Evolutionary conservation across 768 basidiomycete species (phyloP).

Genomic region (Antrodiella citrinella): DNA sequence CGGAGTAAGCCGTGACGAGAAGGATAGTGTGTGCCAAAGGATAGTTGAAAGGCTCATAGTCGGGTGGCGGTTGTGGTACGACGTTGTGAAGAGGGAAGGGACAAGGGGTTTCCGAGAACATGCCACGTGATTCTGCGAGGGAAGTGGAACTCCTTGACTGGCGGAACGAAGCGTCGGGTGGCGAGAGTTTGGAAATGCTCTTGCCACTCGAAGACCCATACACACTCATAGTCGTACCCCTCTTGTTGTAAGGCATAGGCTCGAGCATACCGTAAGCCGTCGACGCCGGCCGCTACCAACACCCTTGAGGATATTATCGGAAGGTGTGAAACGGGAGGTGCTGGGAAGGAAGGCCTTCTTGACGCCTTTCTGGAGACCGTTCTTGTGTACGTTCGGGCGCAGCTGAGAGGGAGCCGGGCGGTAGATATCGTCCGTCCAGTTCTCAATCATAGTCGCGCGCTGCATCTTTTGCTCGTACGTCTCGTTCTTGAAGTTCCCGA

Average conservation of each 20-base stretch:
- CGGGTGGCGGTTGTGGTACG: conserved; percentile 84
- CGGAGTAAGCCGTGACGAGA: conserved; percentile 97
- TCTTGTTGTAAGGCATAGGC: conserved; percentile 52
- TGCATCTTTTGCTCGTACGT: conserved; percentile 89
- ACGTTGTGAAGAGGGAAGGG: conserved; percentile 91
- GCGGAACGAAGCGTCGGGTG: conserved; percentile 64
- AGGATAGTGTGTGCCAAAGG: conserved; percentile 91
- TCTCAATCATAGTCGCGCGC: conserved; percentile 85
- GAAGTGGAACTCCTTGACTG: conserved; percentile 81
- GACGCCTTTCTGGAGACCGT: conserved; percentile 47
- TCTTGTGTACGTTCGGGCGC: conserved; percentile 81
- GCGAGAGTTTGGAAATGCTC: conserved; percentile 45
- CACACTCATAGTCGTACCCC: conserved; percentile 32
- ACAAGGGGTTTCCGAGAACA: conserved; percentile 63
- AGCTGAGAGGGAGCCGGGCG: conserved; percentile 85
- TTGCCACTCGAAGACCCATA: conserved; percentile 25
- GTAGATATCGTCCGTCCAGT: conserved; percentile 95
- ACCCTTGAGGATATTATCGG: conserved; percentile 51
- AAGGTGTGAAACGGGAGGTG: conserved; percentile 66
- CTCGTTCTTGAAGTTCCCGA: conserved; percentile 91
- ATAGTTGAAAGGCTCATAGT: conserved; percentile 94
- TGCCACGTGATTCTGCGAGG: conserved; percentile 44
- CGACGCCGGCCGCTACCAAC: conserved; percentile 38
- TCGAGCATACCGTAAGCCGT: conserved; percentile 66
- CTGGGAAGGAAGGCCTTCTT: conserved; percentile 59